Evolutionary conservation across 345 rosid species (phyloP).

Genomic region (Pistacia atlantica): DNA sequence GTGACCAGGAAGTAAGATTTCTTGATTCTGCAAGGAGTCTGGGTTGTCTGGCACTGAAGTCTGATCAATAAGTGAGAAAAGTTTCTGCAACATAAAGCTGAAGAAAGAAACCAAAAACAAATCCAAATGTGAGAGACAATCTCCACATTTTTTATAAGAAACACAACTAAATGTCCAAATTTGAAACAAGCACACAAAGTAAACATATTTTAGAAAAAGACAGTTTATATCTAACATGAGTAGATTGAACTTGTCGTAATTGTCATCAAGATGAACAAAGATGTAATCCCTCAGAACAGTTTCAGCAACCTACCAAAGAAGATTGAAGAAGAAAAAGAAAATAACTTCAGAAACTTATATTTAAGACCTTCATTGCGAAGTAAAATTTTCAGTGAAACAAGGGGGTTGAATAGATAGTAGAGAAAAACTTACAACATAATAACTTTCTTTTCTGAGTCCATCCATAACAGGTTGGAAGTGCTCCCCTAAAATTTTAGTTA

Average conservation of each 20-base stretch:
- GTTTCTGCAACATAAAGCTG: constrained; percentile 96
- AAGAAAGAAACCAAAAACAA: constrained; percentile 27
- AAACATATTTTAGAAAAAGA: constrained; percentile 6
- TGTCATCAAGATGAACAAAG: constrained; percentile 78
- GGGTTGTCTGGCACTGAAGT: constrained; percentile 88
- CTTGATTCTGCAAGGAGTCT: constrained; percentile 96
- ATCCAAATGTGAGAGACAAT: constrained; percentile 6
- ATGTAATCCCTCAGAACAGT: constrained; percentile 68
- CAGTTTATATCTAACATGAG: constrained; percentile 60
- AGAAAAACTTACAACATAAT: constrained; percentile 47
- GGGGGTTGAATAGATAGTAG: constrained; percentile 6
- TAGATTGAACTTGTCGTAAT: constrained; percentile 90
- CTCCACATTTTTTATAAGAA: background rate
- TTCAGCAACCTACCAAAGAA: constrained; percentile 67
- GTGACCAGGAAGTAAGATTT: constrained; percentile 93
- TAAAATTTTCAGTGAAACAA: background rate
- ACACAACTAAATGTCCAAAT: background rate
- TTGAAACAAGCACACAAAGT: background rate
- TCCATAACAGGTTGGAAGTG: constrained; percentile 72
- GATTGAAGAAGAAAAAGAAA: constrained; percentile 5
- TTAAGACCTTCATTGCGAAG: constrained; percentile 1
- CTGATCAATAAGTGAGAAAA: constrained; percentile 89
- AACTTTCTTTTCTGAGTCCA: constrained; percentile 63
- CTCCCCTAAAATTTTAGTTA: constrained; percentile 54
- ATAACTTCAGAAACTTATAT: background rate